phyloP scores from a whole-genome alignment of 2,329 filamentous ascomycete species.

The Penicillium capsulatum region DNA sequence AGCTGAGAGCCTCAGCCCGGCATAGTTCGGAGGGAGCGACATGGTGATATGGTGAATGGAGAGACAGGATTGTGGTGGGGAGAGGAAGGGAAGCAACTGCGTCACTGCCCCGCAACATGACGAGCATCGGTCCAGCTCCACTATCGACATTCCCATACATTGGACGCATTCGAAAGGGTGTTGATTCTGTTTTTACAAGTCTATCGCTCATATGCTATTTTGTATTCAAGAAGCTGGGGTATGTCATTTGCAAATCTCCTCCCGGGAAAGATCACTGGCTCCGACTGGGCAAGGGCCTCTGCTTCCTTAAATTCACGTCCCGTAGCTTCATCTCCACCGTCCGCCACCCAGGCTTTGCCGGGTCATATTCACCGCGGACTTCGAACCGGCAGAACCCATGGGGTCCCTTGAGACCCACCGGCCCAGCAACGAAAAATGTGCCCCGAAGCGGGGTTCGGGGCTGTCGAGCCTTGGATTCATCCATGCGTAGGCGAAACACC shows the following conservation, averaged over 20 bases:
- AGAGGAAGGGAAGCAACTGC: not conserved
- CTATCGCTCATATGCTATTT: no score
- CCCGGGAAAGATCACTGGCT: not conserved
- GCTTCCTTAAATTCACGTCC: conserved; percentile 28
- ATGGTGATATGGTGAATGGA: conserved; percentile 37
- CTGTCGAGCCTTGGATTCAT: conserved; percentile 20
- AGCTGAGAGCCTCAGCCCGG: conserved; percentile 45
- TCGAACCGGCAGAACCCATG: conserved; percentile 35
- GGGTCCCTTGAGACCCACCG: conserved; percentile 32
- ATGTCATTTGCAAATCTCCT: no score
- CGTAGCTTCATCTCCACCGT: conserved; percentile 30
- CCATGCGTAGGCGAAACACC: conserved; percentile 31
- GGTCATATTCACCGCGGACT: conserved; percentile 36
- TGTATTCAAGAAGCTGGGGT: no score
- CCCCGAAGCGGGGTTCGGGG: conserved; percentile 28
- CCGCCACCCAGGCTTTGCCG: conserved; percentile 27
- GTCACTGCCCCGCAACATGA: not conserved
- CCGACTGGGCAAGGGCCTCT: conserved; percentile 24
- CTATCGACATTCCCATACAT: no score
- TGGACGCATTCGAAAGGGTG: no score
- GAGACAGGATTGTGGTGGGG: not conserved
- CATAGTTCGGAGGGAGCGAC: conserved; percentile 58
- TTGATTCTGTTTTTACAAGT: not conserved
- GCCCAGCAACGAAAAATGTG: conserved; percentile 33
- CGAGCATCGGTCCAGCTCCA: no score